Evolutionary conservation across 2,329 filamentous ascomycete species (phyloP).

Genomic region (Clathrospora elynae): DNA sequence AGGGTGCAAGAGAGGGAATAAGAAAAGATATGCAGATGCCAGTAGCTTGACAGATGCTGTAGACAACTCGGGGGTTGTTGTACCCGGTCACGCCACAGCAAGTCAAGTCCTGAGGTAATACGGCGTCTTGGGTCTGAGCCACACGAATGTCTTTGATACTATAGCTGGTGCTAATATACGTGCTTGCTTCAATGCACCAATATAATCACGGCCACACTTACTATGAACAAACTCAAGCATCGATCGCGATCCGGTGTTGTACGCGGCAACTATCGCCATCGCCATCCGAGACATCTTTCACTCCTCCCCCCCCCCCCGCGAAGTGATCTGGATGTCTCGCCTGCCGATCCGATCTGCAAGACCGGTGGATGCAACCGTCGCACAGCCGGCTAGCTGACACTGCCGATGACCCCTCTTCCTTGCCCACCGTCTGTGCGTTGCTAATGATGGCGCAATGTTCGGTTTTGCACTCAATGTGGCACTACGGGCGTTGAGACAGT

Average conservation of each 20-base stretch:
- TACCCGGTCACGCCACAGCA: conserved; percentile 24
- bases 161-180: not conserved
- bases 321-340: no score
- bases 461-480: conserved; percentile 5
- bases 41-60: conserved; percentile 29
- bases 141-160: not conserved
- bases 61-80: conserved; percentile 15
- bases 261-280: no score
- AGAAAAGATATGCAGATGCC: conserved; percentile 25
- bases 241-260: no score
- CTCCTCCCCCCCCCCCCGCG: no score
- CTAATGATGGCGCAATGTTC: conserved; percentile 6
- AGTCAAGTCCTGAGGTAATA: conserved; percentile 20
- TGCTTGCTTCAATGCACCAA: conserved; percentile 1
- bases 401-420: conserved; percentile 17
- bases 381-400: conserved; percentile 13
- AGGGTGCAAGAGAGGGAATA: conserved; percentile 4
- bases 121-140: conserved; percentile 18
- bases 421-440: conserved; percentile 7
- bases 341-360: no score
- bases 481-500: conserved; percentile 14
- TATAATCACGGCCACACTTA: no score
- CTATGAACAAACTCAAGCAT: no score
- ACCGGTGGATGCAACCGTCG: not conserved
- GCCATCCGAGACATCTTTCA: no score